Evolutionary conservation across 1,284 basidiomycete genomes (phyloP).

Genomic region (Tilletia walkeri): DNA sequence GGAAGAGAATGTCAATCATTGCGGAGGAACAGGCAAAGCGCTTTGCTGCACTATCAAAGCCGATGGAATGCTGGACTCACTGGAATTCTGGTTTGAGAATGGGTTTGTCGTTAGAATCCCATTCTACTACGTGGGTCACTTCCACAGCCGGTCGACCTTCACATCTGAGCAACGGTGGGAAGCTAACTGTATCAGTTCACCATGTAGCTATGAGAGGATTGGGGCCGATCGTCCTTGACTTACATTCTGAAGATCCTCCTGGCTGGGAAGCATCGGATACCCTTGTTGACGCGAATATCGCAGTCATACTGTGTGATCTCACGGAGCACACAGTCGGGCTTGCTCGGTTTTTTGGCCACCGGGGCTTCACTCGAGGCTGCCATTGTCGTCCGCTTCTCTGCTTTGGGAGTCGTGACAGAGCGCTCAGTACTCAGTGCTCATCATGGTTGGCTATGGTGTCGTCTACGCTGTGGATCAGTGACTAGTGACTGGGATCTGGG

Average conservation of each 20-base stretch:
- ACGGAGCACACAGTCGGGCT: not conserved
- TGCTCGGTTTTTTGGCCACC: not conserved
- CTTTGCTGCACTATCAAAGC: too few relatives aligned
- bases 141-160: constrained; percentile 3
- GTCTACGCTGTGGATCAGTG: not conserved
- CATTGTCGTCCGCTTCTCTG: not conserved
- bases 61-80: not conserved
- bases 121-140: constrained; percentile 5
- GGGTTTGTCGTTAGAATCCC: not conserved
- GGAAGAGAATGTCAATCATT: too few relatives aligned
- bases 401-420: not conserved
- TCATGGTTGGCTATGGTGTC: not conserved
- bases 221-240: not conserved
- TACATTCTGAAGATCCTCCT: constrained; percentile 2
- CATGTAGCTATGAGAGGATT: not conserved
- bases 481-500: too few relatives aligned
- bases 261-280: not conserved
- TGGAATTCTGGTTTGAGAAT: not conserved
- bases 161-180: not conserved
- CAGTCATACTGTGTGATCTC: not conserved
- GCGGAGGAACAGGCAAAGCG: too few relatives aligned
- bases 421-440: not conserved
- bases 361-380: too few relatives aligned
- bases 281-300: not conserved
- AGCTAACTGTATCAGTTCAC: not conserved